phyloP scores from a whole-genome alignment of 2,329 filamentous ascomycete genomes.

The Chaetomiaceae sp. region DNA sequence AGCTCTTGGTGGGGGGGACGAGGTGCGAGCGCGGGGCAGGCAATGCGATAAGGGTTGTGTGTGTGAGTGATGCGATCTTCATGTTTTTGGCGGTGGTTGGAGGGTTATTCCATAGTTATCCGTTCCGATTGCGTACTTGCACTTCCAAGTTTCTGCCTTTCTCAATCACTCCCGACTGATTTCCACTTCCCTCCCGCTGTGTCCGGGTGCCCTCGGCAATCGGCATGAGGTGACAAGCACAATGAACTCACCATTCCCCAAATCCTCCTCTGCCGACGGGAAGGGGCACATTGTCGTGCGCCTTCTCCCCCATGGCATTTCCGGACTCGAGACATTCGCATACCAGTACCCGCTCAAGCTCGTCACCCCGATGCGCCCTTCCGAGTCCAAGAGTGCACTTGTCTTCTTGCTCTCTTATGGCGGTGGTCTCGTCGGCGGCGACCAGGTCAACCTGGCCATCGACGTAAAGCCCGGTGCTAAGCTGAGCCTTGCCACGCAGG shows the following conservation, averaged over 20 bases:
- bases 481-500: conserved; percentile 65
- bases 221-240: conserved; percentile 20
- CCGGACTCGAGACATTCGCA: conserved; percentile 67
- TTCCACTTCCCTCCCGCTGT: background rate
- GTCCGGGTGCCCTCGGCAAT: background rate
- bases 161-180: background rate
- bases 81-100: no score
- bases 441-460: conserved; percentile 70
- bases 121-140: background rate
- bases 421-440: conserved; percentile 85
- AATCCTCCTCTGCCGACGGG: conserved; percentile 69
- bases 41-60: conserved; percentile 15
- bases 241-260: conserved; percentile 69
- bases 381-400: conserved; percentile 63
- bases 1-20: no score
- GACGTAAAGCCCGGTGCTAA: conserved; percentile 60
- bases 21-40: conserved; percentile 14
- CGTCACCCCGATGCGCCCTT: conserved; percentile 69
- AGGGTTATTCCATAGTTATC: no score
- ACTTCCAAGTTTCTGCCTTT: background rate
- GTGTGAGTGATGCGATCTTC: background rate
- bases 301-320: conserved; percentile 65
- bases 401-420: conserved; percentile 93
- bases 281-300: conserved; percentile 72
- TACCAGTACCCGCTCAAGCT: conserved; percentile 96